Conservation (phyloP, 176 grass and related monocot species). For the Metroxylon sagu region DNA sequence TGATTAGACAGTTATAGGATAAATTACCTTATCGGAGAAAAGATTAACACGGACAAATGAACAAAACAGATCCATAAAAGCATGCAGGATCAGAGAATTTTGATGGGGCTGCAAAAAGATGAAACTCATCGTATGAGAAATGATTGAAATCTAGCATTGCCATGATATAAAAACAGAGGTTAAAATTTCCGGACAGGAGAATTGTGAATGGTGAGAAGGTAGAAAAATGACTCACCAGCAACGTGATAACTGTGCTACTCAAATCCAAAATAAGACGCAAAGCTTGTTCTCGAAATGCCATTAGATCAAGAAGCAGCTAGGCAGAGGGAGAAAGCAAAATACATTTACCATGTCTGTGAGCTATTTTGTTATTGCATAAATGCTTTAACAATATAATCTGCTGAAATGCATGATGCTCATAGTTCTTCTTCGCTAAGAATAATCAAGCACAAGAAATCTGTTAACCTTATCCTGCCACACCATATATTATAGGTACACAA, state of each 20-base stretch:
- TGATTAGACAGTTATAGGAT: background rate
- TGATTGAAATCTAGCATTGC: slow-evolving; percentile 8
- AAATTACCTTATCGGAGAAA: slow-evolving; percentile 91
- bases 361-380: background rate
- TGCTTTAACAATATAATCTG: too few species aligned
- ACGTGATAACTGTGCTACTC: slow-evolving; percentile 98
- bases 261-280: slow-evolving; percentile 88
- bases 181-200: background rate
- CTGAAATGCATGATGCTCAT: too few species aligned
- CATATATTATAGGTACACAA: too few species aligned
- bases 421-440: too few species aligned
- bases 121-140: background rate
- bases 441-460: too few species aligned
- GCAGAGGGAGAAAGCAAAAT: slow-evolving; percentile 7
- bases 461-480: too few species aligned
- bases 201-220: too few species aligned
- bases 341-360: slow-evolving; percentile 8
- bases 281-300: slow-evolving; percentile 97
- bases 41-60: slow-evolving; percentile 86
- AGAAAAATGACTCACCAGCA: slow-evolving; percentile 52
- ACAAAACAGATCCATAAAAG: slow-evolving; percentile 98
- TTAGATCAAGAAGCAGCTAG: slow-evolving; percentile 92
- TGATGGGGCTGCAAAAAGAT: slow-evolving; percentile 75
- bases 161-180: background rate
- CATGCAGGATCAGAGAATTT: slow-evolving; percentile 95